Evolutionary conservation across 1,284 basidiomycete species (phyloP), one percentile per base, ranked within the genome.

Genomic region (Ceratorhiza oryzae-sativae): DNA sequence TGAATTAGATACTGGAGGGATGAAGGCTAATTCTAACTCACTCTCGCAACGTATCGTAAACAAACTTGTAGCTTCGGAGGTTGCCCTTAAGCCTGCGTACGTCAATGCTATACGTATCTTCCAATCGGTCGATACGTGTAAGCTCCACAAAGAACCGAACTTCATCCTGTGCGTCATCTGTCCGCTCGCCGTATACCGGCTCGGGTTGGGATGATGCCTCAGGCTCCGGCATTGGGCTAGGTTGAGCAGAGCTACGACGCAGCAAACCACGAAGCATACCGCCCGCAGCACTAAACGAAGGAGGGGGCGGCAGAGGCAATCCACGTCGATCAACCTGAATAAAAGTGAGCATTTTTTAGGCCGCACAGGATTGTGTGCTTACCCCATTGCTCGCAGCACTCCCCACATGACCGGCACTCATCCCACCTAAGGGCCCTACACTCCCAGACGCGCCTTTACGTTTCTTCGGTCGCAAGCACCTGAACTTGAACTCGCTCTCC

Each of bases 71-170:
- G 80, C 91, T 94, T 83, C 93, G 88, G 76, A 96, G 83, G 78
- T 93, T 91, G n/a, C 95, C 95, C 81, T 95, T 95, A 78, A 97
- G 80, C 74, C 95, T 84, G 76, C 95, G 88, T 80, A 97, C 91
- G 82, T 96, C 95, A 76, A 98, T 84, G 79, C 90, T 90, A 79
- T 91, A 94, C 51, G 93, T 92, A 77, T 93, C 92, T 76, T 90
- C 91, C 78, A 97, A 84, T 74, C 94, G 88, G 80, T 93, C 92
- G 78, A 97, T 86, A 75, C 91, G 84, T 58, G 94, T 97, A 74
- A 97, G 81, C 83, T 98, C 95, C 72, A 97, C 90, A 20, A 88
- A 92, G 83, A 97, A 97, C 75, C 93, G 88, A 74, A 97, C 93
- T 86, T 97, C 95, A 77, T 96, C 95, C 48, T 94, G 94, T 30